Base-by-base conservation (phyloP, 768 basidiomycete genomes). In the Xerocomus spinulosus region DNA sequence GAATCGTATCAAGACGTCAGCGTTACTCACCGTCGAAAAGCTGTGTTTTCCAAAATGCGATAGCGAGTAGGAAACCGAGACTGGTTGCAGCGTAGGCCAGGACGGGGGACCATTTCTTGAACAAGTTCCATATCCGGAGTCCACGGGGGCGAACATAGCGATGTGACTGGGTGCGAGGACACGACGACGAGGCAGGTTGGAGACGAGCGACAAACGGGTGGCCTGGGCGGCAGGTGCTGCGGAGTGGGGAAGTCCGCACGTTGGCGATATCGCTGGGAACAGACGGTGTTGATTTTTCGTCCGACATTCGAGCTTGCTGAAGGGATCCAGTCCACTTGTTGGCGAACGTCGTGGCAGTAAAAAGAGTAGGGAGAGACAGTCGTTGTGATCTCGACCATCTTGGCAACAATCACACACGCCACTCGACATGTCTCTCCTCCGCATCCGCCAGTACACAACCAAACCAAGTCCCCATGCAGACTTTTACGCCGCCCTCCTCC, bases 31-130 rank as follows among this genome's bases (percentile, higher is more conserved):
- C 81, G 57, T 77, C 68, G 67, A 96, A 94, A 34, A 95, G 75
- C 61, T 95, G 80, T 18, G 77, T 76, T 67, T 82, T 83, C 78
- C 86, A 94, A 54, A 91, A 81, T 28, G 82, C 85, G 60, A 93
- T 81, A n/a, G 86, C 88, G 39, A 85, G 67, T 29, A 93, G 60
- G 57, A 95, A 91, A 12, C 77, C 82, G 29, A 92, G 71, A 52
- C 77, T 91, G 28, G 89, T 92, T 7, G 83, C 71, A 15, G 76
- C 80, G 71, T 93, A 96, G 43, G 83, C 63, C 49, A 90, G 75
- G 48, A 92, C 68, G 30, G 91, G 91, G 23, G 84, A 66, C 85
- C 87, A 92, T 42, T 87, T 80, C 53, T 77, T 79, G 53, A 88
- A 55, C n/a, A 79, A 67, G 53, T 76, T 79, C 55, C 70, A 68